A percentile compares a stretch with the other conserved stretches of the same genome.
Conservation (phyloP, 805 yeast species). For the Candida sonorensis region DNA sequence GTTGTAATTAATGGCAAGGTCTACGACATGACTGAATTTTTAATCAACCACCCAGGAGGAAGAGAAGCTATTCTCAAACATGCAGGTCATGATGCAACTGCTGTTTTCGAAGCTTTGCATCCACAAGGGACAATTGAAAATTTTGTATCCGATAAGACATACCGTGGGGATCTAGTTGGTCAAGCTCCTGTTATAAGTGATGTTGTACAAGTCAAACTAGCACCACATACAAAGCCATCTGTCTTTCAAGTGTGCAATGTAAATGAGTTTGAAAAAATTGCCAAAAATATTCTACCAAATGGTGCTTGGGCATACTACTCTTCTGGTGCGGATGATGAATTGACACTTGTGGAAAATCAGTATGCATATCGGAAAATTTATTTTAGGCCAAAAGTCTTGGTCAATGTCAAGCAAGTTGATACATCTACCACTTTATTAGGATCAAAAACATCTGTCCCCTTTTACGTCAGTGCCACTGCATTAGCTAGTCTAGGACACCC, state of each 20-base stretch:
- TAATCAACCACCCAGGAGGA: slow-evolving; percentile 47
- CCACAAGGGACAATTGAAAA: slow-evolving; percentile 79
- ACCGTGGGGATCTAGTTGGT: slow-evolving; percentile 44
- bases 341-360: slow-evolving; percentile 85
- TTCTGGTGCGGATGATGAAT: slow-evolving; percentile 92
- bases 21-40: slow-evolving; percentile 65
- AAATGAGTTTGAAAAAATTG: slow-evolving; percentile 83
- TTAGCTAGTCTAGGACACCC: slow-evolving; percentile 87
- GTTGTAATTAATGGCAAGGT: slow-evolving; percentile 73
- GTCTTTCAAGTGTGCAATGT: slow-evolving; percentile 65
- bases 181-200: slow-evolving; percentile 28
- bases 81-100: slow-evolving; percentile 50
- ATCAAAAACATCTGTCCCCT: slow-evolving; percentile 59
- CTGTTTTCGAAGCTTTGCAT: slow-evolving; percentile 82
- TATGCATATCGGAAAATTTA: slow-evolving; percentile 81
- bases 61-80: slow-evolving; percentile 32
- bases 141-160: slow-evolving; percentile 50
- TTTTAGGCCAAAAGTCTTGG: slow-evolving; percentile 77
- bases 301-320: slow-evolving; percentile 93
- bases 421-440: slow-evolving; percentile 71
- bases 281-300: slow-evolving; percentile 67
- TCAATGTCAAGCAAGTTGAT: slow-evolving; percentile 71
- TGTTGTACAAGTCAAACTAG: slow-evolving; percentile 34
- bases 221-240: slow-evolving; percentile 54
- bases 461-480: slow-evolving; percentile 89